Evolutionary conservation across 139 green algal genomes (phyloP).

Genomic region (Chlamydomonas incerta): DNA sequence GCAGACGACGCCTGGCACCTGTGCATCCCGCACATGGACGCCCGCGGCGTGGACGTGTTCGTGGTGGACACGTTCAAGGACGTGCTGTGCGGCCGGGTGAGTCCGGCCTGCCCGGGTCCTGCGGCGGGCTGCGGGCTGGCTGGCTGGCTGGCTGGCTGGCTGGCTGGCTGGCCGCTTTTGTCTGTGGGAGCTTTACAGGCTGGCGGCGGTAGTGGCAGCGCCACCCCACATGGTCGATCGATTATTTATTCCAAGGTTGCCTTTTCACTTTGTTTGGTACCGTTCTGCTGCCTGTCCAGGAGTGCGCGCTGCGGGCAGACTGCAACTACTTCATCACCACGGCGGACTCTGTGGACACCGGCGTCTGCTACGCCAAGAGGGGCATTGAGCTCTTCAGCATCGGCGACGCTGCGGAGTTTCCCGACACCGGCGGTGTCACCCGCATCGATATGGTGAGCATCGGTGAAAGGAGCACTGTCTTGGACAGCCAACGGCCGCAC

Average conservation of each 20-base stretch:
- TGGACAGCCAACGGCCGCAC: no score
- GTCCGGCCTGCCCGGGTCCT: no score
- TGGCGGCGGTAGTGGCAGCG: no score
- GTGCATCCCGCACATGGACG: not conserved
- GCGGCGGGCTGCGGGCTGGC: no score
- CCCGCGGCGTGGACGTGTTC: not conserved
- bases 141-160: no score
- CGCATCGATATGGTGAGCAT: not conserved
- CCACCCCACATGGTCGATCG: no score
- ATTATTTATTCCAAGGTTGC: no score
- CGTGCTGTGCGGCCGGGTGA: not conserved
- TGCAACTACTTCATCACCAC: constrained; percentile 2
- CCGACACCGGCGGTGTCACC: not conserved
- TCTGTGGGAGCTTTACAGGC: no score
- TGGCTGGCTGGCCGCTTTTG: no score
- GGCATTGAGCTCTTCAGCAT: not conserved
- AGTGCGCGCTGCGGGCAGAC: not conserved
- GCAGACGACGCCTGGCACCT: not conserved
- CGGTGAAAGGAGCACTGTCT: no score
- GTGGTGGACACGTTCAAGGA: not conserved
- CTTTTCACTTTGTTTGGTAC: no score
- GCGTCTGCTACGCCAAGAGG: not conserved
- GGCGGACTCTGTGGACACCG: not conserved
- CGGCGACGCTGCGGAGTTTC: not conserved
- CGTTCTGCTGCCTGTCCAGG: not conserved